Percentiles rank a stretch among this genome's conserved stretches.
These are phyloP conservation scores for Pseudoturritis turrita DNA, from an alignment of 345 rosid species.

Conservation along the genomic window DNA sequence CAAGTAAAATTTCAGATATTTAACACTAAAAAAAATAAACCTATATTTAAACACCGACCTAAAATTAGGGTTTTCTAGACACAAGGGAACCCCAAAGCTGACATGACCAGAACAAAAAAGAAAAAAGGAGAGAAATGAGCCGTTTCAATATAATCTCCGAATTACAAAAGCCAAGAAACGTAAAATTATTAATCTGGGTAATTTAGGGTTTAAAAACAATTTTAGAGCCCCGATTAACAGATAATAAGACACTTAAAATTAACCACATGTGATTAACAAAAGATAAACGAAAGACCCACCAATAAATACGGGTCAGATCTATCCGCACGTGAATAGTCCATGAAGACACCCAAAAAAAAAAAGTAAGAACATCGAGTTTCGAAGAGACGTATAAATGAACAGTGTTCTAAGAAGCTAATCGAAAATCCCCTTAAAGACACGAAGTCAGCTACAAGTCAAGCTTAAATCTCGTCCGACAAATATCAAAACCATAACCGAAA, in stretches of 20 bases:
- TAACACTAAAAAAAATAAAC: neutral
- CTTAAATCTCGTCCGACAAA: conserved; percentile 8
- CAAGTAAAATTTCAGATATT: neutral
- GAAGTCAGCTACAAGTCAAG: conserved; percentile 32
- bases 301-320: conserved; percentile 37
- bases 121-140: conserved; percentile 6
- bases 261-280: conserved; percentile 20
- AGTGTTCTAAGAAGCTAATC: conserved; percentile 29
- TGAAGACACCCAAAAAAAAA: conserved; percentile 16
- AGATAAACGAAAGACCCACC: conserved; percentile 31
- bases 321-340: conserved; percentile 38
- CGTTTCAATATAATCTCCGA: conserved; percentile 22
- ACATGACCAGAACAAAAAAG: conserved; percentile 3
- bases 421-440: conserved; percentile 30
- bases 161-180: conserved; percentile 17
- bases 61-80: conserved; percentile 50
- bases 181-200: conserved; percentile 18
- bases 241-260: conserved; percentile 20
- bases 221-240: conserved; percentile 38
- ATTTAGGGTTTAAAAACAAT: conserved; percentile 47
- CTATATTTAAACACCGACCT: conserved; percentile 9
- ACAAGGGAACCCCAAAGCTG: conserved; percentile 7
- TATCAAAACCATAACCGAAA: conserved; percentile 11
- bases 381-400: conserved; percentile 45
- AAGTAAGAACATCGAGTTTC: conserved; percentile 21